Evolutionary conservation across 305 asterid species (phyloP).

Genomic region (Fraxinus velutina): DNA sequence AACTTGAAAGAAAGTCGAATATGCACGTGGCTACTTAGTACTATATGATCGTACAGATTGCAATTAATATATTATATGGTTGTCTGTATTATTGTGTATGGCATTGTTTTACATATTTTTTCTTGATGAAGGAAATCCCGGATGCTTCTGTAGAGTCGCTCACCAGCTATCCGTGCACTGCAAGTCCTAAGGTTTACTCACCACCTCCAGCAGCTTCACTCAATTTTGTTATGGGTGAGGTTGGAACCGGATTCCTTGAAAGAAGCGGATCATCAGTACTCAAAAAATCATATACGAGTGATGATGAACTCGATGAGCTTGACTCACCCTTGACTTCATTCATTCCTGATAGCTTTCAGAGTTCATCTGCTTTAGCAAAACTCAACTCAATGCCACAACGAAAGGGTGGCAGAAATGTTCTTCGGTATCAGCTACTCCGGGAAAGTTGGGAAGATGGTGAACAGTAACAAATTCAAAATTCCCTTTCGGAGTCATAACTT

Average conservation of each 20-base stretch:
- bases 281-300: conserved; percentile 66
- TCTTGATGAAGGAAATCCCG: conserved; percentile 38
- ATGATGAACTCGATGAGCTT: conserved; percentile 82
- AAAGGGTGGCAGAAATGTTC: conserved; percentile 49
- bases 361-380: conserved; percentile 42
- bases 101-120: conserved; percentile 1
- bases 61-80: neutral
- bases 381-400: conserved; percentile 49
- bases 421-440: conserved; percentile 60
- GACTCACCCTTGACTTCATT: conserved; percentile 67
- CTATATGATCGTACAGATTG: neutral
- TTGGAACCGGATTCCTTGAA: conserved; percentile 48
- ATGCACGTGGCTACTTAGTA: neutral
- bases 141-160: conserved; percentile 32
- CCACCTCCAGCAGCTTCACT: conserved; percentile 70
- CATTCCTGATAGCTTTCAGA: conserved; percentile 48
- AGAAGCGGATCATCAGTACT: conserved; percentile 54
- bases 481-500: neutral
- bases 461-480: conserved; percentile 12
- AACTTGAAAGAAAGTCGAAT: neutral
- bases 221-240: conserved; percentile 49
- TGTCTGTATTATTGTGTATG: neutral
- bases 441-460: conserved; percentile 62
- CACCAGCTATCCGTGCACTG: conserved; percentile 55
- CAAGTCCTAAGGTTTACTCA: conserved; percentile 44